Base-by-base conservation (phyloP, 164 flowering plant genomes). In the Liriodendron chinense region DNA sequence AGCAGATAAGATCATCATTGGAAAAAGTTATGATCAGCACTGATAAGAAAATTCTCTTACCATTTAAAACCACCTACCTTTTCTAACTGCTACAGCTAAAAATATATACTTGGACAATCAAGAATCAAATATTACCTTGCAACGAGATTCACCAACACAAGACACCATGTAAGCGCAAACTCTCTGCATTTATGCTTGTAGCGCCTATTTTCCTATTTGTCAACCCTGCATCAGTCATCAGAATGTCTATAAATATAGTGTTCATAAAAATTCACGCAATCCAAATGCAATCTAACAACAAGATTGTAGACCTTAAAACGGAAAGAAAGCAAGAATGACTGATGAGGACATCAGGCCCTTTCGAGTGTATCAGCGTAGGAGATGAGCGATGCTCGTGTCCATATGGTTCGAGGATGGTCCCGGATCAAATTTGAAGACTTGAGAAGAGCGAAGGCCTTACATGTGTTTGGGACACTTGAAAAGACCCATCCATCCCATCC, bases 151-250 rank as follows among this genome's bases (percentile, higher is more conserved):
- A 77, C 94, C 92, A 79, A 92, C 90, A 82, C 99, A 96, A 56
- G 98, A 86, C 98, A 88, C 72, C 94, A 98, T 71, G 99, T n/a
- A n/a, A 96, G 21, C 99, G 91, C 9, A 98, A 96, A 83, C 99
- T 96, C 79, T 96, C 97, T 63, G 97, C 88, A 86, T 96, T 96
- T 49, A 94, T 86, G 71, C 94, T 88, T 49, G 99, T 96, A 76
- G 97, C 87, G 69, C 98, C 96, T n/a, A 87, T 92, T 78, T 91
- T 92, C 76, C 97, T 85, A 78, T 96, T 91, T 75, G 92, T 85
- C 75, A 96, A 71, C 47, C 99, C 99, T 96, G 90, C 62, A 83
- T 65, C 57, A 47, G 34, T 50, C 16, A 14, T 50, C 57, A 9
- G n/a, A 64, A 47, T 68, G 14, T 67, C 71, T 21, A 21, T 72